Evolutionary conservation across 2,329 filamentous ascomycete species (phyloP).

Genomic region (Ophiostoma tasmaniense): DNA sequence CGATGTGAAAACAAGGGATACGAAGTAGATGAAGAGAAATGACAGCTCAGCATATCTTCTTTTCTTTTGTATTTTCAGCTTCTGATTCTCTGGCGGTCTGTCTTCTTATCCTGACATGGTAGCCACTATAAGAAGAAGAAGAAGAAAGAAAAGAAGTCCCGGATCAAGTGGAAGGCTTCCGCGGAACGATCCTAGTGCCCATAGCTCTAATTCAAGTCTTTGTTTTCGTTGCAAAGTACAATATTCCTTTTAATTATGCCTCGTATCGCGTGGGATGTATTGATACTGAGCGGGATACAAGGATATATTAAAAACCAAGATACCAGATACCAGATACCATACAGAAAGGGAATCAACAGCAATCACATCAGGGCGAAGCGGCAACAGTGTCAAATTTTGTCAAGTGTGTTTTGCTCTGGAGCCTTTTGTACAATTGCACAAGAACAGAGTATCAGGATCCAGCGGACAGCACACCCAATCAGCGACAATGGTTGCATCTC

Average conservation of each 20-base stretch:
- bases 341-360: neutral
- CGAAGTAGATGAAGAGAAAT: neutral
- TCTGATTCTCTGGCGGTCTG: too few relatives aligned
- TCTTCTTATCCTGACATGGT: too few relatives aligned
- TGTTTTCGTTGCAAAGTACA: neutral
- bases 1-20: neutral
- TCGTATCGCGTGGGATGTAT: neutral
- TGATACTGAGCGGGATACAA: too few relatives aligned
- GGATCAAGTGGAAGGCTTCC: slow-evolving; percentile 15
- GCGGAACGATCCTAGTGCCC: slow-evolving; percentile 13
- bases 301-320: too few relatives aligned
- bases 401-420: too few relatives aligned
- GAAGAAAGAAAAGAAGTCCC: neutral
- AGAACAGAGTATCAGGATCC: too few relatives aligned
- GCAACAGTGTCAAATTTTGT: too few relatives aligned
- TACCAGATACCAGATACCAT: too few relatives aligned
- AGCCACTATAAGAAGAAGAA: neutral
- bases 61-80: neutral
- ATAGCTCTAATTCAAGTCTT: neutral
- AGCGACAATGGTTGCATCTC: neutral
- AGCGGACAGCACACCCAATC: too few relatives aligned
- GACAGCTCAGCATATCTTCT: neutral
- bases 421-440: too few relatives aligned
- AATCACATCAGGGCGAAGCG: neutral
- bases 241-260: too few relatives aligned